These are phyloP conservation scores for Eucalyptus leucophloia DNA, from an alignment of 345 rosid species.

Conservation along the genomic window DNA sequence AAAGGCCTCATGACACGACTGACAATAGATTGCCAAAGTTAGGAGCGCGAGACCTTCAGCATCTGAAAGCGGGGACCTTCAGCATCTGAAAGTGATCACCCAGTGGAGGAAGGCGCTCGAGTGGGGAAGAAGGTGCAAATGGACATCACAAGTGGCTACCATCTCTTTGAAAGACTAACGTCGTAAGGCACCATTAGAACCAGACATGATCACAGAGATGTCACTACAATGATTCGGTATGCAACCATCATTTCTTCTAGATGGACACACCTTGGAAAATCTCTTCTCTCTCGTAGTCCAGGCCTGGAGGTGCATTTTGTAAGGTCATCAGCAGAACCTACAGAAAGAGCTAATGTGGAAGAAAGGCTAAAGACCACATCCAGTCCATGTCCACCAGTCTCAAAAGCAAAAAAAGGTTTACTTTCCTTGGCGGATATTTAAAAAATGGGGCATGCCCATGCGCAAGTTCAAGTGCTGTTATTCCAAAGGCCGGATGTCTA, in stretches of 20 bases:
- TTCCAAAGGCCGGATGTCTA: conserved; percentile 97
- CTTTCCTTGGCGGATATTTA: conserved; percentile 97
- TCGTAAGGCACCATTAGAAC: background rate
- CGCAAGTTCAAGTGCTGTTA: conserved; percentile 95
- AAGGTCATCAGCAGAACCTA: conserved; percentile 96
- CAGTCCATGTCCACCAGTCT: background rate
- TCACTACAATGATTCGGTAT: background rate
- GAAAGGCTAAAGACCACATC: background rate
- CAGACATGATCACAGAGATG: background rate
- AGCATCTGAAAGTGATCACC: conserved; percentile 79
- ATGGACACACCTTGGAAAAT: conserved; percentile 58
- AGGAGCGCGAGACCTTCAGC: conserved; percentile 33
- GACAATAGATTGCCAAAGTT: background rate
- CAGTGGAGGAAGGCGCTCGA: conserved; percentile 65
- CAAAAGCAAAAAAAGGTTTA: background rate
- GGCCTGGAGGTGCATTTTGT: conserved; percentile 99
- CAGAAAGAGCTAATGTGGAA: background rate
- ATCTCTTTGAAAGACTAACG: conserved; percentile 80
- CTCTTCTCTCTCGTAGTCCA: conserved; percentile 92
- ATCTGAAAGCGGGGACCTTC: too few species aligned
- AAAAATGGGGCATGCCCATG: conserved; percentile 98
- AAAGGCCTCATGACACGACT: background rate
- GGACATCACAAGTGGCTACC: conserved; percentile 36
- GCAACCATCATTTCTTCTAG: background rate
- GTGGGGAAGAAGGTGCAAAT: conserved; percentile 11